Conservation (phyloP, 2,329 filamentous ascomycete species). For the Neocucurbitaria cava region DNA sequence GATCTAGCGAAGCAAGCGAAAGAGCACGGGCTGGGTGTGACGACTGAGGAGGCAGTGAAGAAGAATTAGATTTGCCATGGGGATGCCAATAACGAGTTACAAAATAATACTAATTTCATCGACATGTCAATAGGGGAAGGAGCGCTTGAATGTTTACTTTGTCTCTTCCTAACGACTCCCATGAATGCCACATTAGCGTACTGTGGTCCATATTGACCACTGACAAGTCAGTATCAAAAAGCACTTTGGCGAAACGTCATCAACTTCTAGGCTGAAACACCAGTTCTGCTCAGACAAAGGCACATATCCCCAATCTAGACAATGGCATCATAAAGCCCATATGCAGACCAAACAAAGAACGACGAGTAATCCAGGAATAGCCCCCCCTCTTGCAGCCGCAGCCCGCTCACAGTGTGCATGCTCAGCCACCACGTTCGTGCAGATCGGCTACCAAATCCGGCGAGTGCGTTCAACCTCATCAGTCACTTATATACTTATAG, state of each 20-base stretch:
- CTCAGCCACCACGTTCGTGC: slow-evolving; percentile 5
- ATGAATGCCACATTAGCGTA: not conserved
- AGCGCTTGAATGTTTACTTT: not conserved
- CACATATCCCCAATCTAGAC: not conserved
- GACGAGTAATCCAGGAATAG: slow-evolving; percentile 4
- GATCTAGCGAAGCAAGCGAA: slow-evolving; percentile 16
- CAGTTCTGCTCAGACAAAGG: not conserved
- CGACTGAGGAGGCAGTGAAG: slow-evolving; percentile 6
- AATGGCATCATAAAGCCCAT: not conserved
- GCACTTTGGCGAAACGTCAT: not conserved
- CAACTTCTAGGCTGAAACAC: not conserved
- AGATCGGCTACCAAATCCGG: not conserved
- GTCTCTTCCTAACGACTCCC: not conserved
- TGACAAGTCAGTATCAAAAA: not conserved
- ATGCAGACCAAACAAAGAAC: not conserved
- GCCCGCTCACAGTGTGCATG: not conserved
- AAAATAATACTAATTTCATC: not conserved
- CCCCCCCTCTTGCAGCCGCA: slow-evolving; percentile 6
- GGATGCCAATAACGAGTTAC: not conserved
- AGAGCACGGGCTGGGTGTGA: slow-evolving; percentile 15
- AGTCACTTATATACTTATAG: no score
- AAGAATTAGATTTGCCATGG: not conserved
- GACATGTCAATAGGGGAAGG: not conserved
- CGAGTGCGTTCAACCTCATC: slow-evolving; percentile 1
- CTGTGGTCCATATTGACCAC: not conserved